Evolutionary conservation across 1,284 basidiomycete genomes (phyloP), one percentile per base, ranked within the genome.

Genomic region (Apiotrichum akiyoshidainum): DNA sequence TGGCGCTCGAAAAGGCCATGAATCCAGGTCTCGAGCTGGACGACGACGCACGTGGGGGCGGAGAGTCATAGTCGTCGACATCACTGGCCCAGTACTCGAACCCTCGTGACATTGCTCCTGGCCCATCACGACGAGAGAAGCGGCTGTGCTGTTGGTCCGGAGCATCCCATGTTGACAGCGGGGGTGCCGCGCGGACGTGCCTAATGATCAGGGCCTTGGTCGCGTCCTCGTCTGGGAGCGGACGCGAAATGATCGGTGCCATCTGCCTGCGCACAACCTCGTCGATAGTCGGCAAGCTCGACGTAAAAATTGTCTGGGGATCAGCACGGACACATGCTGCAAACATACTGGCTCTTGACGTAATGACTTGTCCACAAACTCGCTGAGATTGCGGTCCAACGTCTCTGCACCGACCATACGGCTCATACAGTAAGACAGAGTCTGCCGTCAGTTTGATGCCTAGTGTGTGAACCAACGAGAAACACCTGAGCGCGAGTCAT

Each of bases 401-500:
- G 72, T 69, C 34, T 76, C 69, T 9, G 73, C 77, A 3, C 73
- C 74, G 40, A 67, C 60, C 73, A 78, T 74, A n/a, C 76, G 68
- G 35, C 61, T 68, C 21, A 71, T 64, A 8, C 70, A 67, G 55
- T 73, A 59, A 1, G 75, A 70, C 52, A 76, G 54, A 5, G 71
- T 72, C 77, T 78, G 50, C 0, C 12, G 42, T 59, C 42, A 65
- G 54, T 45, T 44, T 5, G 19, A 40, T 6, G 8, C 13, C 11
- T 11, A 48, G 34, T 9, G 12, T 17, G 22, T 9, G 4, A n/a
- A 61, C 72, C 64, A 22, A 78, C 78, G 31, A 94, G 80, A 17
- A 92, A 79, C 4, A 81, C 81, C 70, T 94, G 88, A 0, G 92
- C 92, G 12, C 92, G 84, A 0, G 92, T 96, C 79, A 91, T 92